phyloP scores from a whole-genome alignment of 1,284 basidiomycete genomes.

The Trichosporon inkin region DNA sequence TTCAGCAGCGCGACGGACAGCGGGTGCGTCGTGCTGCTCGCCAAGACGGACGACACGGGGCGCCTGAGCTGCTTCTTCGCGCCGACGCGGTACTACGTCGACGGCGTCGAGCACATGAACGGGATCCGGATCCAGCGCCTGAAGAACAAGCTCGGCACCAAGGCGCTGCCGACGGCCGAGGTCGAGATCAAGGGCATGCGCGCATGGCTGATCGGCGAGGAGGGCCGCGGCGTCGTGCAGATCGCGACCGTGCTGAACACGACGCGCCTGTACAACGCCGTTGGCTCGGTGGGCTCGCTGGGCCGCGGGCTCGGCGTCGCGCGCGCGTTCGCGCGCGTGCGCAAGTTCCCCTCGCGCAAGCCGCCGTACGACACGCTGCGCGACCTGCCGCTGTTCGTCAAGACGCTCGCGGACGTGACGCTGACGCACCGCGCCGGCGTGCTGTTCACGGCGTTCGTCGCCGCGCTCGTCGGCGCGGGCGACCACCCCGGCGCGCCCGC shows the following conservation, averaged over 20 bases:
- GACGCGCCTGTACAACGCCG: constrained; percentile 65
- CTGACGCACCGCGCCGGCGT: constrained; percentile 62
- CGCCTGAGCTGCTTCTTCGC: constrained; percentile 64
- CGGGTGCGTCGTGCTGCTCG: constrained; percentile 19
- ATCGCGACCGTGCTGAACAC: constrained; percentile 72
- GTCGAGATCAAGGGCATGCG: constrained; percentile 61
- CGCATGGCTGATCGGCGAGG: constrained; percentile 63
- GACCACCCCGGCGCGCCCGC: constrained; percentile 56
- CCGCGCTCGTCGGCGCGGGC: constrained; percentile 60
- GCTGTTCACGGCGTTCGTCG: constrained; percentile 61
- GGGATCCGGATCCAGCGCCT: constrained; percentile 67
- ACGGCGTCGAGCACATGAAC: constrained; percentile 54
- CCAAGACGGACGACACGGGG: constrained; percentile 44
- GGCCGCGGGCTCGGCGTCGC: constrained; percentile 63
- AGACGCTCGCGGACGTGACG: constrained; percentile 59
- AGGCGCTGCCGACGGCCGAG: constrained; percentile 71
- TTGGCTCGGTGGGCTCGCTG: constrained; percentile 58
- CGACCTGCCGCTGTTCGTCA: constrained; percentile 55
- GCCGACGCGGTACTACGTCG: constrained; percentile 54
- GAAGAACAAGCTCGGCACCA: constrained; percentile 75
- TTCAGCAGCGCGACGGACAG: constrained; percentile 74
- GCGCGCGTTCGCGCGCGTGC: constrained; percentile 60
- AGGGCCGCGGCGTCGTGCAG: constrained; percentile 62
- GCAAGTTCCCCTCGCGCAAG: constrained; percentile 51
- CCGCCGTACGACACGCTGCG: constrained; percentile 55